These are phyloP conservation scores for Mortierella antarctica DNA, from an alignment of 192 early-diverging fungal genomes.

Conservation along the genomic window DNA sequence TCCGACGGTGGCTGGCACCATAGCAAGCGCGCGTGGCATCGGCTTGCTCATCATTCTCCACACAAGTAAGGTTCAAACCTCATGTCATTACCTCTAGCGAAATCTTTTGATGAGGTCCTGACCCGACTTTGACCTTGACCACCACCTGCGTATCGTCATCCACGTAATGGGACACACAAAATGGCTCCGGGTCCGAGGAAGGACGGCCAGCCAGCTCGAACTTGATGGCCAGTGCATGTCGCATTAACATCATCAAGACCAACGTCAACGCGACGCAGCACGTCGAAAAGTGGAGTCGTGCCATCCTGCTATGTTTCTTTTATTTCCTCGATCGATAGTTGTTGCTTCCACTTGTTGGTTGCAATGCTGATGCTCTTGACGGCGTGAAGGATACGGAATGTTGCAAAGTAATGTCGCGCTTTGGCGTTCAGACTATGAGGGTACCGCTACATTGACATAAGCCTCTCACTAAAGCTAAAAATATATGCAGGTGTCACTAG, in stretches of 20 bases:
- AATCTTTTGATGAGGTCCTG: conserved; percentile 77
- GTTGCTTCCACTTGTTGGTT: too few species aligned
- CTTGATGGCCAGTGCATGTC: conserved; percentile 68
- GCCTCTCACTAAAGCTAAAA: background rate
- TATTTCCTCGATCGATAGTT: background rate
- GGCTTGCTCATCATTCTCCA: background rate
- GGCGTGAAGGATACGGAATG: too few species aligned
- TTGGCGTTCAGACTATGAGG: too few species aligned
- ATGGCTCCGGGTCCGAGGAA: conserved; percentile 54
- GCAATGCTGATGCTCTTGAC: too few species aligned
- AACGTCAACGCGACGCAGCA: conserved; percentile 15
- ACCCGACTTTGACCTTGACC: conserved; percentile 73
- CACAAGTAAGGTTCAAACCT: background rate
- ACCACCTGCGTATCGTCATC: conserved; percentile 75
- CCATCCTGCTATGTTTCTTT: conserved; percentile 18
- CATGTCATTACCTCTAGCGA: conserved; percentile 67
- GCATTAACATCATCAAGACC: conserved; percentile 2
- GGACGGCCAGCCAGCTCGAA: conserved; percentile 80
- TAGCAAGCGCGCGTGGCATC: conserved; percentile 81
- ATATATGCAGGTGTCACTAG: background rate
- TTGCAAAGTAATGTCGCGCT: too few species aligned
- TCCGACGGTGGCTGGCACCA: conserved; percentile 75
- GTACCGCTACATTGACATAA: too few species aligned
- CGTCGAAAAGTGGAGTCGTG: conserved; percentile 16
- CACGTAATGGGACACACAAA: conserved; percentile 86